Conservation (phyloP, 2,329 filamentous ascomycete species). For the Neurospora sp. region DNA sequence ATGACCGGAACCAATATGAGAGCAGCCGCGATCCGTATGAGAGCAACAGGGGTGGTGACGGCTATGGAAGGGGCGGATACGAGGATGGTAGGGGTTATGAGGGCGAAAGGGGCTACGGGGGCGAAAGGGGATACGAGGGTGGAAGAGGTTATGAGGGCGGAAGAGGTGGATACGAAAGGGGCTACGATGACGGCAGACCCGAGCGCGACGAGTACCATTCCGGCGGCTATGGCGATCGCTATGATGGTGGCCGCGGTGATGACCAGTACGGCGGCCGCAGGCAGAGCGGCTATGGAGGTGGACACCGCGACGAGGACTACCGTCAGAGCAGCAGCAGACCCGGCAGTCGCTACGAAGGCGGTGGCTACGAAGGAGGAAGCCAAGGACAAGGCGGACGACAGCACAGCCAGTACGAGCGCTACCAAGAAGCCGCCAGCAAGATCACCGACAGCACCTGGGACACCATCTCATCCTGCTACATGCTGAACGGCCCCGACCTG, state of each 20-base stretch:
- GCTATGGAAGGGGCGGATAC: not conserved
- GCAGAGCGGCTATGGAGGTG: slow-evolving; percentile 16
- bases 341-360: not conserved
- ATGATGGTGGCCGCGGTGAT: slow-evolving; percentile 28
- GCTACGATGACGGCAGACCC: slow-evolving; percentile 27
- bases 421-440: slow-evolving; percentile 58
- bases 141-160: not conserved
- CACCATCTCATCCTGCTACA: slow-evolving; percentile 70
- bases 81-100: not conserved
- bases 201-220: slow-evolving; percentile 12
- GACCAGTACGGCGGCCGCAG: slow-evolving; percentile 26
- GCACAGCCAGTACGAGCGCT: slow-evolving; percentile 49
- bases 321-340: not conserved
- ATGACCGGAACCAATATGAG: slow-evolving; percentile 25
- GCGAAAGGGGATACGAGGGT: not conserved
- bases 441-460: slow-evolving; percentile 55
- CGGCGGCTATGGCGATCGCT: slow-evolving; percentile 24
- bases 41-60: not conserved
- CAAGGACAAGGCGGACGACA: not conserved
- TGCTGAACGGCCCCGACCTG: slow-evolving; percentile 66
- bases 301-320: not conserved
- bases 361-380: not conserved
- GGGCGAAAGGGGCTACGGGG: not conserved
- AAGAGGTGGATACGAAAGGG: slow-evolving; percentile 28
- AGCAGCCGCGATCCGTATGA: not conserved